A percentile compares a stretch with the other conserved stretches of the same genome.
Conservation (phyloP, 352 stramenopile genomes). For the Phytopythium helicoides region DNA sequence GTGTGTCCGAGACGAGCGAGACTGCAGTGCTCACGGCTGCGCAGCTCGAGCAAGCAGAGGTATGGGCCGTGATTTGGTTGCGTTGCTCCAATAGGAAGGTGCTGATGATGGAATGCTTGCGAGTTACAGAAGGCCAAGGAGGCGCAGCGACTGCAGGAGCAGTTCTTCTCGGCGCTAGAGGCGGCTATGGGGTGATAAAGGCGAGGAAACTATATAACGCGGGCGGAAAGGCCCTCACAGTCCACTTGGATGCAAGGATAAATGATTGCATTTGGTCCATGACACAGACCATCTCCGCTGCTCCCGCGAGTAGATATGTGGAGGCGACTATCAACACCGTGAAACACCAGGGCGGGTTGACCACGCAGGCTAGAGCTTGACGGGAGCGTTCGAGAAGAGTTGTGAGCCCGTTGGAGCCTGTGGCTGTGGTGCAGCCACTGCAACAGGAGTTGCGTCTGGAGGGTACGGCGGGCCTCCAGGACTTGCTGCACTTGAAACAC, state of each 20-base stretch:
- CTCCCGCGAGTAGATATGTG: no score
- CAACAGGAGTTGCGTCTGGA: conserved; percentile 2
- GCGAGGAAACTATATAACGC: background rate
- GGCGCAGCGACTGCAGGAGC: conserved; percentile 51
- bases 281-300: no score
- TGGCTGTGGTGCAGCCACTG: conserved; percentile 11
- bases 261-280: background rate
- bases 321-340: no score
- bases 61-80: background rate
- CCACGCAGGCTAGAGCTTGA: conserved; percentile 28
- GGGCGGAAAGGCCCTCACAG: no score
- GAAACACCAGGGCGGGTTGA: background rate
- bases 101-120: conserved; percentile 8
- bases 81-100: background rate
- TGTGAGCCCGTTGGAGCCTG: conserved; percentile 14
- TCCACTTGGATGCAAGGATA: no score
- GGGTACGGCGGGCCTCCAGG: no score
- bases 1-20: conserved; percentile 9
- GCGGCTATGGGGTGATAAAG: conserved; percentile 32
- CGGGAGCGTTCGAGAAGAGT: conserved; percentile 35
- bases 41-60: conserved; percentile 43
- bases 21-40: conserved; percentile 13
- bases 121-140: conserved; percentile 41
- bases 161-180: conserved; percentile 66
- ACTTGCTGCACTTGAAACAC: background rate